Base-by-base conservation (phyloP, 2,329 filamentous ascomycete species). In the Penicillium sp. region DNA sequence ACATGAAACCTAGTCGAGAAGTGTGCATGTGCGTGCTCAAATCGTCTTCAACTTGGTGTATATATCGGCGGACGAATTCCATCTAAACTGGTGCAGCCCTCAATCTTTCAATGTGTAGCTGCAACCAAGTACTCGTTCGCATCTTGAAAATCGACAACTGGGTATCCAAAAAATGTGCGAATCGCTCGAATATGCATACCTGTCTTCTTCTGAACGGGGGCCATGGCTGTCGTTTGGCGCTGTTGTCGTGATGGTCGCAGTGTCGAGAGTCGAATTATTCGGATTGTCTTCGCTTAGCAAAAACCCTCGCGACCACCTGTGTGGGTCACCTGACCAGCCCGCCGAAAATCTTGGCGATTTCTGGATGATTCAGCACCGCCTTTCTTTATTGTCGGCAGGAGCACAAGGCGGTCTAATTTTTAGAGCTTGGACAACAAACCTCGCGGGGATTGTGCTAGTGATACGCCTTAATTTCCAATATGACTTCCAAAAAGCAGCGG, bases 171-270 rank as follows among this genome's bases (percentile, higher is more conserved):
- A 73, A 51, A 65, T 52, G 60, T 64, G 54, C 47, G 56, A 56
- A 61, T 56, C 67, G 62, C 57, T 63, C 46, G 60, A 57, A 61
- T 62, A 56, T 47, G 61, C 75, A 68, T 75, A 82, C 80, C 78
- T 79, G 80, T 79, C 77, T 82, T 82, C 72, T 72, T 80, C 64
- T 79, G 77, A 66, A 69, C 70, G 71, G 79, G 79, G 71, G 78
- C 79, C 79, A 81, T 81, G 73, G 77, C 77, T 80, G 76, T 79
- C 77, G 76, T 78, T 75, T 71, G 73, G 70, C 74, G 78, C 73
- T 75, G 73, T 76, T 72, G 74, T 77, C 72, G 69, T 79, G 73
- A 73, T 78, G 78, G 75, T 79, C 77, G 75, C 76, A 75, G 73
- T 76, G 75, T 78, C 74, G 70, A 73, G 67, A 68, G 70, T 76